These are phyloP conservation scores for Pleurozium schreberi DNA, from an alignment of 225 moss, liverwort and hornwort species.

Conservation along the genomic window DNA sequence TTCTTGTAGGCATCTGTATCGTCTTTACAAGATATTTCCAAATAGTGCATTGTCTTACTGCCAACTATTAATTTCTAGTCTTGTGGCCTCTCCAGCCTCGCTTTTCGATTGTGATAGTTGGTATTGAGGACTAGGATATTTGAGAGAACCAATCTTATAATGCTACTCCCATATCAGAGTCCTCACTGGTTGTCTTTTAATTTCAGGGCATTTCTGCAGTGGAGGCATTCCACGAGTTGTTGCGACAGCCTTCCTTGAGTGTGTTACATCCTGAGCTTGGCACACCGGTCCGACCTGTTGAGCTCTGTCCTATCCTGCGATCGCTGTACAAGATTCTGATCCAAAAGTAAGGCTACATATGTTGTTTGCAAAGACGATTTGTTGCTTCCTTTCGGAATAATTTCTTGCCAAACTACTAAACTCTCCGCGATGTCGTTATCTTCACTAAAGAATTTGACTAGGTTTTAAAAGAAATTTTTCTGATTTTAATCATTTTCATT, in stretches of 20 bases:
- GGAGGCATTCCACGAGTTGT: slow-evolving; percentile 75
- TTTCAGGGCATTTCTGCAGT: slow-evolving; percentile 88
- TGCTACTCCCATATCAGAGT: not conserved
- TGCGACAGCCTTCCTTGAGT: slow-evolving; percentile 78
- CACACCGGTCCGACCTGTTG: slow-evolving; percentile 71
- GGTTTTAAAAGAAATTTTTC: not conserved
- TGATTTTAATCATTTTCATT: not conserved
- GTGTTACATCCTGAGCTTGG: slow-evolving; percentile 80
- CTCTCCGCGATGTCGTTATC: not conserved
- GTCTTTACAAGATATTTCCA: not conserved
- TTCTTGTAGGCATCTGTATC: not conserved
- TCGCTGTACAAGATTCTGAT: slow-evolving; percentile 81
- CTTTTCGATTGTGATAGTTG: not conserved
- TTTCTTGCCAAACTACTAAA: not conserved
- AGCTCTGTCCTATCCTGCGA: slow-evolving; percentile 86
- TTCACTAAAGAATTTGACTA: not conserved
- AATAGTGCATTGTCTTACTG: not conserved
- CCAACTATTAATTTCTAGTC: not conserved
- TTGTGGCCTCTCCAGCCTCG: not conserved
- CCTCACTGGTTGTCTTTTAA: not conserved
- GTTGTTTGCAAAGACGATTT: not conserved
- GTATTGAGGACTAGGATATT: not conserved
- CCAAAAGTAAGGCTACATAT: slow-evolving; percentile 25
- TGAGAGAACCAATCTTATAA: not conserved
- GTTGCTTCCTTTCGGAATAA: not conserved